phyloP scores from a whole-genome alignment of 2,329 filamentous ascomycete species.

The Xylariaceae sp. region DNA sequence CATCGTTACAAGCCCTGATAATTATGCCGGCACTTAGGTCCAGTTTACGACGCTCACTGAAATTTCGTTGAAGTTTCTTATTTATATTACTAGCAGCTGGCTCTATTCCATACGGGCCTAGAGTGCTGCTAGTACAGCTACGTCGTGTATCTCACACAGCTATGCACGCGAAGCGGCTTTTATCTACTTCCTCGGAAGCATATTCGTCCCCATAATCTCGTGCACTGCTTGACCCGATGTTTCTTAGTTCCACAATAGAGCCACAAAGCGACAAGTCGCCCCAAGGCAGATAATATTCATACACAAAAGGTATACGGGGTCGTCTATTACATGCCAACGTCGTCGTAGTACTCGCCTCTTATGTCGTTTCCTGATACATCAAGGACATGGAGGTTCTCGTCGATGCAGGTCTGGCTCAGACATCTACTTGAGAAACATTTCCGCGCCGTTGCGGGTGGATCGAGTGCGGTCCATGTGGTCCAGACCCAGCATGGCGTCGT shows the following conservation, averaged over 20 bases:
- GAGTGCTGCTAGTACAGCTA: conserved; percentile 17
- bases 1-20: too few relatives aligned
- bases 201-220: conserved; percentile 3
- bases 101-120: conserved; percentile 22
- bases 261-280: conserved; percentile 1
- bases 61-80: conserved; percentile 11
- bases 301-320: conserved; percentile 19
- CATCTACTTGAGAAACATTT: conserved; percentile 61
- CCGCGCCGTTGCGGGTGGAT: conserved; percentile 63
- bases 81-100: conserved; percentile 19
- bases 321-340: conserved; percentile 8
- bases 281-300: conserved; percentile 10
- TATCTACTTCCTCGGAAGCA: not conserved
- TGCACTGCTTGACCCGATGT: conserved; percentile 12
- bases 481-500: conserved; percentile 68
- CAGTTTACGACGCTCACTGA: too few relatives aligned
- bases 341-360: conserved; percentile 5
- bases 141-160: conserved; percentile 17
- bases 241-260: conserved; percentile 5
- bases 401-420: not conserved
- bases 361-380: not conserved
- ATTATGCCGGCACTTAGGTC: too few relatives aligned
- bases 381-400: conserved; percentile 17
- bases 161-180: conserved; percentile 14
- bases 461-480: conserved; percentile 70